phyloP scores from a whole-genome alignment of 768 basidiomycete genomes.

The Suillus occidentalis region DNA sequence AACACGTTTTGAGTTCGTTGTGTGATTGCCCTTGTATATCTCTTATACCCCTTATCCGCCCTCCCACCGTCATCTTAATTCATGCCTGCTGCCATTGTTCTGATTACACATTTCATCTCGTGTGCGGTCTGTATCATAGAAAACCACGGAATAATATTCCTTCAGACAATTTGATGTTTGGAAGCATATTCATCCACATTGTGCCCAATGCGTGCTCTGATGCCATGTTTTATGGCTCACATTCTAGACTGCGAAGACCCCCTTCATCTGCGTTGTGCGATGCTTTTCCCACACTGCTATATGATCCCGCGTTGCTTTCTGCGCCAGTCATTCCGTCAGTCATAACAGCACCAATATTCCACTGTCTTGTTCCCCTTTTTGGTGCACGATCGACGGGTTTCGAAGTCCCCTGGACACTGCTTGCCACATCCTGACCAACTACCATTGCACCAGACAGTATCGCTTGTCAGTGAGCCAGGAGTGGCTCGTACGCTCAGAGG shows the following conservation, averaged over 20 bases:
- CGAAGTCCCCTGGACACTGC: constrained; percentile 9
- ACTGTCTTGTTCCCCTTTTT: constrained; percentile 3
- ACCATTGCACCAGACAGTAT: constrained; percentile 11
- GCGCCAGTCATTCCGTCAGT: background rate
- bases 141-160: constrained; percentile 14
- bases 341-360: constrained; percentile 17
- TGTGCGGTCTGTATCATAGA: constrained; percentile 32
- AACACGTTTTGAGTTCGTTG: constrained; percentile 56
- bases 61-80: constrained; percentile 25
- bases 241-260: background rate
- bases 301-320: background rate
- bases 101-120: constrained; percentile 30
- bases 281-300: background rate
- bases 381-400: constrained; percentile 12
- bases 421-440: constrained; percentile 13
- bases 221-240: background rate
- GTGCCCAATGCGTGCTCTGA: background rate
- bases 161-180: background rate
- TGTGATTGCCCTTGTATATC: constrained; percentile 11
- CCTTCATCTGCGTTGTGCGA: background rate
- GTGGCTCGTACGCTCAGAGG: background rate
- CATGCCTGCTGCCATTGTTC: constrained; percentile 26
- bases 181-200: background rate
- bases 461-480: background rate
- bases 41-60: constrained; percentile 5